These are phyloP conservation scores for Candida insectalens DNA, from an alignment of 805 yeast species.

Conservation along the genomic window DNA sequence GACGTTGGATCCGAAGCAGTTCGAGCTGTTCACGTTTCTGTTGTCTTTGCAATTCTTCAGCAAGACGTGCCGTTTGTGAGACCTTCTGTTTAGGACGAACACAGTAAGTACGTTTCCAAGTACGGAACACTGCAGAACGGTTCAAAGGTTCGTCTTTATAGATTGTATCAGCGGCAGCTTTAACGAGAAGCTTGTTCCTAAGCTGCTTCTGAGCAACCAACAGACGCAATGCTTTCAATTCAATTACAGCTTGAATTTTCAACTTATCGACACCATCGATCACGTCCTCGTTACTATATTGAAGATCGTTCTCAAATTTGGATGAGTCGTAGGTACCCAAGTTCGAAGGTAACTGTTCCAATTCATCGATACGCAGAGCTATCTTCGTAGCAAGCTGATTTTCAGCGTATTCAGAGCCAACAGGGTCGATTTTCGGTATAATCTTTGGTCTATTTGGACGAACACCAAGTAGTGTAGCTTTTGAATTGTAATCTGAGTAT, in stretches of 20 bases:
- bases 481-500: constrained; percentile 22
- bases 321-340: constrained; percentile 47
- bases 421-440: constrained; percentile 29
- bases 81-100: constrained; percentile 61
- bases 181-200: constrained; percentile 46
- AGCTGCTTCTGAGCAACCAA: constrained; percentile 62
- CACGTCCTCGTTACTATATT: constrained; percentile 32
- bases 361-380: constrained; percentile 44
- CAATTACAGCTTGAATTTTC: constrained; percentile 59
- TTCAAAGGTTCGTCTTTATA: constrained; percentile 40
- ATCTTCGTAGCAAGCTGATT: constrained; percentile 43
- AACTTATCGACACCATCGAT: constrained; percentile 41
- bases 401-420: constrained; percentile 46
- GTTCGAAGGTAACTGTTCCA: constrained; percentile 62
- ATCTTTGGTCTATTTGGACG: constrained; percentile 17
- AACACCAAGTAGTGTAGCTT: constrained; percentile 34
- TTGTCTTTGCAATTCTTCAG: constrained; percentile 68
- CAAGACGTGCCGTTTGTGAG: constrained; percentile 65
- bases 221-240: constrained; percentile 56
- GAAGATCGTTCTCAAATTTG: constrained; percentile 22
- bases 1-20: constrained; percentile 40
- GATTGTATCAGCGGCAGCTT: constrained; percentile 32
- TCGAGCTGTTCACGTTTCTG: constrained; percentile 43
- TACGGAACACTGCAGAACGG: constrained; percentile 45
- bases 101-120: constrained; percentile 62